Evolutionary conservation across 805 yeast species (phyloP), one percentile per base, ranked within the genome.

Genomic region (Candida caryicola): DNA sequence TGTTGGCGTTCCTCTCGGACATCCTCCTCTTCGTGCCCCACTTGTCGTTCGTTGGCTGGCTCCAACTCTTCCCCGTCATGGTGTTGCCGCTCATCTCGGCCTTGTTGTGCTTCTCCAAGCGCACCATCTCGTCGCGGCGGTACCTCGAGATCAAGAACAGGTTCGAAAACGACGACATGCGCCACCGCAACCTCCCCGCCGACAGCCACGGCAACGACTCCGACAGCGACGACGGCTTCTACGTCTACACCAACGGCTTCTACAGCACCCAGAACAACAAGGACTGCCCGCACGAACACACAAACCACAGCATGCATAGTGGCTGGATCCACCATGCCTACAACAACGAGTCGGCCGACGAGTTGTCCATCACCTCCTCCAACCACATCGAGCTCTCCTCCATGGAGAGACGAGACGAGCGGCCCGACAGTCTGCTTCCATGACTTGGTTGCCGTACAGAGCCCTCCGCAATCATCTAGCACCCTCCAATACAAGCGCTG

Each of bases 21-120:
- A 76, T 90, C 27, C 59, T 90, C 29, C 59, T 91, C 35, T 91
- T 91, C 51, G 73, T 82, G 1, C 85, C 90, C 2, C 79, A 80
- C 53, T 63, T 91, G 38, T 73, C 78, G 37, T 89, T 88, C 81
- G 75, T 82, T 31, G 96, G 96, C 17, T 91, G 97, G 97, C 64
- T 84, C 35, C 74, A 85, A 42, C 64, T 90, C 17, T 79, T 78
- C 0, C 76, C 91, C 1, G 77, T 93, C 0, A 74, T 83, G 2
- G 57, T 82, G 23, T 69, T 81, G 32, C 83, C 91, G 0, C 45
- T 82, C 1, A 71, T 78, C 19, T 80, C 87, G 1, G 73, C 88
- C 2, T 56, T 82, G 46, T 60, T 85, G 14, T 87, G 95, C 57
- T 71, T 85, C 37, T 72, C 83, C 68, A 77, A 90, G 52, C 68